Conservation (phyloP, 2,329 filamentous ascomycete genomes). For the Pseudopithomyces maydicus region DNA sequence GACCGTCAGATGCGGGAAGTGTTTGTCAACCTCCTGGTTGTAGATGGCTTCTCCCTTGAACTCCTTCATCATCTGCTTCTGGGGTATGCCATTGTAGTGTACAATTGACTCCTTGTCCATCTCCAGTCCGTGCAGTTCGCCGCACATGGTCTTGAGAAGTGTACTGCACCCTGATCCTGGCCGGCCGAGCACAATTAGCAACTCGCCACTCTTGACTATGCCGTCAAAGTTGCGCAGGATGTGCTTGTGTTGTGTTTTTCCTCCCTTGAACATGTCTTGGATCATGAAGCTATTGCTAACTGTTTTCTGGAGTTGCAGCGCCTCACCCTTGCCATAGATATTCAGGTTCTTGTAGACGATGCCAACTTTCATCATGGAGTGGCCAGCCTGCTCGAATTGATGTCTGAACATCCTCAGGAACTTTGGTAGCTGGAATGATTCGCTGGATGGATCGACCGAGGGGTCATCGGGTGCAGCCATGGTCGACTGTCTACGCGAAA, state of each 20-base stretch:
- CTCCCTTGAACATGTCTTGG: slow-evolving; percentile 61
- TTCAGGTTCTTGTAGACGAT: slow-evolving; percentile 69
- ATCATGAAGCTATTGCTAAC: slow-evolving; percentile 64
- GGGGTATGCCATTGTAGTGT: slow-evolving; percentile 64
- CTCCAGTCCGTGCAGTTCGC: slow-evolving; percentile 63
- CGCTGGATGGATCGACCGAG: slow-evolving; percentile 57
- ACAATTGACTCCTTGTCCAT: slow-evolving; percentile 58
- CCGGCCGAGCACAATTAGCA: slow-evolving; percentile 53
- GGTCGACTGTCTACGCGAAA: slow-evolving; percentile 30
- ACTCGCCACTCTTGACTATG: slow-evolving; percentile 56
- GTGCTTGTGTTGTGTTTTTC: slow-evolving; percentile 56
- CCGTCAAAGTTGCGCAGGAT: slow-evolving; percentile 62
- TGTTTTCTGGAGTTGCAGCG: slow-evolving; percentile 71
- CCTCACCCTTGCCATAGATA: slow-evolving; percentile 69
- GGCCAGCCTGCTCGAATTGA: slow-evolving; percentile 60
- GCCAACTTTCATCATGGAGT: slow-evolving; percentile 60
- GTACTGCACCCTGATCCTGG: slow-evolving; percentile 67
- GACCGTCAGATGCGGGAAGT: slow-evolving; percentile 63
- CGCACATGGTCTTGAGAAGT: slow-evolving; percentile 65
- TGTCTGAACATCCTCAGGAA: slow-evolving; percentile 57
- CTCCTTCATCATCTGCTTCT: slow-evolving; percentile 51
- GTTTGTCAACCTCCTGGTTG: slow-evolving; percentile 55
- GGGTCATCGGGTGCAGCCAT: slow-evolving; percentile 48
- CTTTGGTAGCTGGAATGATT: slow-evolving; percentile 60
- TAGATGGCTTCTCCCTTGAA: slow-evolving; percentile 55